phyloP scores from a whole-genome alignment of 306 rosid species.

The Abrus pulchellus region DNA sequence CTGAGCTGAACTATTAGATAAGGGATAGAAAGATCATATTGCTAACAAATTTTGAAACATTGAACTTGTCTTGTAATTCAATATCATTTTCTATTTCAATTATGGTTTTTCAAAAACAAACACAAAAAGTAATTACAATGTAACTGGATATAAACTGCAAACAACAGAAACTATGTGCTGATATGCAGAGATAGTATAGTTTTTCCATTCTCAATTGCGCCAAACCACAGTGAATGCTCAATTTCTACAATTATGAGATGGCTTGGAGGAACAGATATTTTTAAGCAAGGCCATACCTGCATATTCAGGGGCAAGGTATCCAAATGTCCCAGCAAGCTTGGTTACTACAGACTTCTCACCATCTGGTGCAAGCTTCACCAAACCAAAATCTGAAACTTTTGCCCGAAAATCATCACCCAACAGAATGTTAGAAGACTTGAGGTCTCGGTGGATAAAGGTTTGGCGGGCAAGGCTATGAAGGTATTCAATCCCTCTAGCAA shows the following conservation, averaged over 20 bases:
- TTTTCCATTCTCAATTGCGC: background rate
- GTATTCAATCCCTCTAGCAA: constrained; percentile 84
- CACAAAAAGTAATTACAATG: background rate
- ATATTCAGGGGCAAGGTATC: constrained; percentile 93
- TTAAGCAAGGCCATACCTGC: constrained; percentile 62
- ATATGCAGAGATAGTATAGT: background rate
- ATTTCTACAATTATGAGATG: constrained; percentile 25
- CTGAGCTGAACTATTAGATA: constrained; percentile 2
- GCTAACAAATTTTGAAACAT: constrained; percentile 32
- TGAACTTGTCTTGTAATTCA: background rate
- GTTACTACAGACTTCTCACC: constrained; percentile 75
- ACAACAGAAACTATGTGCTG: background rate
- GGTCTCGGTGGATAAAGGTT: constrained; percentile 84
- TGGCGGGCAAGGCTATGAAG: constrained; percentile 78
- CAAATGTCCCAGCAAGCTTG: constrained; percentile 88
- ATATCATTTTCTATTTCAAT: constrained; percentile 3
- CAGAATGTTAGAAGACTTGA: constrained; percentile 87
- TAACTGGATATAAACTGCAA: background rate
- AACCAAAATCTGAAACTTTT: constrained; percentile 84
- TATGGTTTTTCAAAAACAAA: background rate
- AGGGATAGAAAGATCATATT: constrained; percentile 18
- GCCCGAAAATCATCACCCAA: constrained; percentile 76
- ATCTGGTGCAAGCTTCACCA: constrained; percentile 86
- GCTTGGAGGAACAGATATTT: constrained; percentile 31
- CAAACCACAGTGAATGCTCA: constrained; percentile 17